Evolutionary conservation across 202 grass and related monocot genomes (phyloP).

Genomic region (Dendrocalamus latiflorus): DNA sequence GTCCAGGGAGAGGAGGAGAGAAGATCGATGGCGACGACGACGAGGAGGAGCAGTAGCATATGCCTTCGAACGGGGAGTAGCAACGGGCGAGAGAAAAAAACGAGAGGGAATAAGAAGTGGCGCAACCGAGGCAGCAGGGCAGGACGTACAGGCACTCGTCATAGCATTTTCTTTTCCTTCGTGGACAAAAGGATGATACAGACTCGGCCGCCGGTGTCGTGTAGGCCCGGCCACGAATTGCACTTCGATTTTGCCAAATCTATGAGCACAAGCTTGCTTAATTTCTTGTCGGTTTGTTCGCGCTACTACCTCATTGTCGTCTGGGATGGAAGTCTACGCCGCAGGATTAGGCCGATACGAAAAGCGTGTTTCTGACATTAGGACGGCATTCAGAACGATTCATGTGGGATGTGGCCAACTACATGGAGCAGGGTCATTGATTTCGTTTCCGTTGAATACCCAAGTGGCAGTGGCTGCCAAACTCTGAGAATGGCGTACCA

Average conservation of each 20-base stretch:
- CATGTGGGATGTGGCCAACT: neutral
- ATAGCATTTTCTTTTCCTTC: neutral
- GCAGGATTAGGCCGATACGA: neutral
- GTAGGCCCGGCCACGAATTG: neutral
- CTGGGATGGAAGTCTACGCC: neutral
- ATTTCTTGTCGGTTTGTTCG: neutral
- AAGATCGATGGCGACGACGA: neutral
- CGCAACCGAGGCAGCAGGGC: neutral
- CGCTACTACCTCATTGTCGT: neutral
- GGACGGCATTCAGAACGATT: neutral
- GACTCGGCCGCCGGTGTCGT: neutral
- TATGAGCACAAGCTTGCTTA: neutral
- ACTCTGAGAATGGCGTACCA: no score
- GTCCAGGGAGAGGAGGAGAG: neutral
- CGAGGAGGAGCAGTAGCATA: neutral
- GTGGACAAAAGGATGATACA: neutral
- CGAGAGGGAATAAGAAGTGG: neutral
- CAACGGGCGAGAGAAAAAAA: slow-evolving; percentile 23
- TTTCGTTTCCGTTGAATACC: no score
- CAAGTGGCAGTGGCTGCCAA: no score
- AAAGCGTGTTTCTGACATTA: neutral
- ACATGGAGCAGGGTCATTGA: no score
- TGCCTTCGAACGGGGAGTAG: neutral
- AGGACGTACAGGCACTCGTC: neutral
- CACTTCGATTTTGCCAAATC: no score